These are phyloP conservation scores for Coelastrella sp. DNA, from an alignment of 139 green algal species.

Conservation along the genomic window DNA sequence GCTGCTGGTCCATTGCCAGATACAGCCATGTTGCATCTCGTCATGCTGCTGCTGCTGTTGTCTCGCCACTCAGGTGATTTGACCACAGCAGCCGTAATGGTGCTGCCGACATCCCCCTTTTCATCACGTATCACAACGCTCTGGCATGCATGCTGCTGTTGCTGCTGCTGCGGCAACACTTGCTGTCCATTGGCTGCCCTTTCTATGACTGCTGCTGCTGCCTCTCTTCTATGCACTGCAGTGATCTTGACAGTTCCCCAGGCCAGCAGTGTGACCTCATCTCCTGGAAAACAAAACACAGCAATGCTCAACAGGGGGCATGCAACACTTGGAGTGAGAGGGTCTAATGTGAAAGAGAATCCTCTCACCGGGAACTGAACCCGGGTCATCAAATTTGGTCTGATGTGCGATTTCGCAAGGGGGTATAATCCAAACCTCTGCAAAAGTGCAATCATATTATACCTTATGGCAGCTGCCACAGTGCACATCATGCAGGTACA, in stretches of 20 bases:
- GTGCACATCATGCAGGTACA: too few species aligned
- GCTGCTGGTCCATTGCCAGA: slow-evolving; percentile 29
- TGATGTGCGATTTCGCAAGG: too few species aligned
- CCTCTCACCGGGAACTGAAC: too few species aligned
- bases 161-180: slow-evolving; percentile 3
- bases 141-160: not conserved
- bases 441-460: too few species aligned
- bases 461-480: too few species aligned
- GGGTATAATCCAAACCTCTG: too few species aligned
- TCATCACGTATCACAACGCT: not conserved
- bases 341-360: not conserved
- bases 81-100: not conserved
- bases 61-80: not conserved
- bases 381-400: too few species aligned
- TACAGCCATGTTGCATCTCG: slow-evolving; percentile 11
- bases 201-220: not conserved
- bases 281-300: not conserved
- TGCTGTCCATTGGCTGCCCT: not conserved
- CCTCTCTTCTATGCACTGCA: not conserved
- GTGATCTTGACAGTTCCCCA: slow-evolving; percentile 39
- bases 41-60: not conserved
- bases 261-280: slow-evolving; percentile 26
- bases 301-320: not conserved
- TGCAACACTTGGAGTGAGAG: not conserved
- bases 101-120: slow-evolving; percentile 9